phyloP scores from a whole-genome alignment of 2,329 filamentous ascomycete genomes.

The Pestalotiopsis sp. region DNA sequence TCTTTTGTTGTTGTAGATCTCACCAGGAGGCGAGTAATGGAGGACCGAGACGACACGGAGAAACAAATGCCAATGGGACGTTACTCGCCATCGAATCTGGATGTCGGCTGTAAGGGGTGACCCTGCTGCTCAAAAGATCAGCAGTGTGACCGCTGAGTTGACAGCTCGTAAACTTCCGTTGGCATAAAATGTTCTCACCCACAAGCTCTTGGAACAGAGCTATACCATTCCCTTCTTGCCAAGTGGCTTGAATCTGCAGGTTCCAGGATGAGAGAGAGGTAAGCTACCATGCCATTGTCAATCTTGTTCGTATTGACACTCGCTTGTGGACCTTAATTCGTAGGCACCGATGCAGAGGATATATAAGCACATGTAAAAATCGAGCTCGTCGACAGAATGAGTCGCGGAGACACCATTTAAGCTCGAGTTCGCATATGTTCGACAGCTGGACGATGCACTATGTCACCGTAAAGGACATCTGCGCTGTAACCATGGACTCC shows the following conservation, averaged over 20 bases:
- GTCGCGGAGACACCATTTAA: background rate
- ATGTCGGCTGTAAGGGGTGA: background rate
- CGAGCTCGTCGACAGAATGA: background rate
- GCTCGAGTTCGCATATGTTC: background rate
- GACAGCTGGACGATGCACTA: background rate
- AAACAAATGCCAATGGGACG: background rate
- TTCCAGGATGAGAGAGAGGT: background rate
- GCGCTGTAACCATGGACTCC: constrained; percentile 3
- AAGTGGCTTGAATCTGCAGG: background rate
- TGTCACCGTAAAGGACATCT: constrained; percentile 1
- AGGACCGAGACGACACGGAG: background rate
- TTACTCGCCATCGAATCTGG: background rate
- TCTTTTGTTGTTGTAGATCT: too few species aligned
- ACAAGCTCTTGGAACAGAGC: background rate
- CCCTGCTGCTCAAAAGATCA: background rate
- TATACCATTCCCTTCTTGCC: background rate
- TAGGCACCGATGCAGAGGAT: background rate
- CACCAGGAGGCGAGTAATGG: too few species aligned
- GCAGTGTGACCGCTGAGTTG: background rate
- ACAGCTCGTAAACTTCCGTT: background rate
- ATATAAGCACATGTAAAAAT: background rate
- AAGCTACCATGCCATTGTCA: background rate
- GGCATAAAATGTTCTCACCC: background rate
- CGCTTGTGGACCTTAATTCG: background rate
- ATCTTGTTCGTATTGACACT: background rate